Base-by-base conservation (phyloP, 768 basidiomycete species). In the Cystofilobasidium capitatum region DNA sequence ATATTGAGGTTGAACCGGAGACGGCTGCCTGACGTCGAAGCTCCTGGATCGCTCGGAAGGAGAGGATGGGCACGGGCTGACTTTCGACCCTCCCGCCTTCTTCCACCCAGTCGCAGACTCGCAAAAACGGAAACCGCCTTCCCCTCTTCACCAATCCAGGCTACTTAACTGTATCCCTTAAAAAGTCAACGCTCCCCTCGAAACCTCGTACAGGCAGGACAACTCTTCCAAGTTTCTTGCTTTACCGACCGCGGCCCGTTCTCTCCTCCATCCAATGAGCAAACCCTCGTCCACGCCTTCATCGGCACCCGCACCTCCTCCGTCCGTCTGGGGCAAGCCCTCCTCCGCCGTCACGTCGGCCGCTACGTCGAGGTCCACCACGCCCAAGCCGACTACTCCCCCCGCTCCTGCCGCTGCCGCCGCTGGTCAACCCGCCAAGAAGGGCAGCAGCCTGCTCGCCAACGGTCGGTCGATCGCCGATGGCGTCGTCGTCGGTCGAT, bases 251-350 rank as follows among this genome's bases (percentile, higher is more conserved):
- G 22, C 24, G 1, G 14, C 9, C 35, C 37, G 13, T 22, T 49
- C 20, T 1, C 3, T 31, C 14, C 10, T 2, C 40, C 37, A 12
- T 71, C 89, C 88, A 89, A 93, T 93, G 91, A 93, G 88, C 88
- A 91, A 87, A 86, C 84, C 65, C 40, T 49, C 84, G 80, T 85
- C 88, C 73, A 83, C 86, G 78, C 81, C 84, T 80, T 81, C 82
- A 83, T 79, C 77, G 84, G 80, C 84, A 86, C 80, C 80, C 86
- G 82, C 72, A 47, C 60, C 72, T 45, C 42, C 71, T 64, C 74
- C 42, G 58, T 90, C 89, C 79, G 90, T 89, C 82, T 94, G 91
- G 91, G 81, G 88, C 80, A 87, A 80, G 82, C 89, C 90, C 77
- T 90, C 90, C 61, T 89, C 91, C 65, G 82, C 83, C 79, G 82